phyloP scores from a whole-genome alignment of 768 basidiomycete genomes.

The Leucocoprinus birnbaumii region DNA sequence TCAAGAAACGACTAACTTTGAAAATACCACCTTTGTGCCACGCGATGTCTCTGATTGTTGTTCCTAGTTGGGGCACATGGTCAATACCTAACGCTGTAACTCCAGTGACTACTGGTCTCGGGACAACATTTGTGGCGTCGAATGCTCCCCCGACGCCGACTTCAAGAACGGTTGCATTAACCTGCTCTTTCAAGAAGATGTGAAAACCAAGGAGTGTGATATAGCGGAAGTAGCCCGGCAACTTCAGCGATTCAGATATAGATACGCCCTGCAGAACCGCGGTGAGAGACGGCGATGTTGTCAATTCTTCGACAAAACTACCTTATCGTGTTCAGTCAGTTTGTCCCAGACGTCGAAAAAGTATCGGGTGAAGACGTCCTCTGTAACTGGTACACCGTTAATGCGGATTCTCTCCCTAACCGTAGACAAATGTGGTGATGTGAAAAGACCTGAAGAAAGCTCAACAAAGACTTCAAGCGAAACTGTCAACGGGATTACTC shows the following conservation, averaged over 20 bases:
- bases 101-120: conserved; percentile 85
- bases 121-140: conserved; percentile 96
- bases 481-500: conserved; percentile 20
- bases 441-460: conserved; percentile 75
- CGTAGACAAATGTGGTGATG: conserved; percentile 93
- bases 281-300: too few relatives aligned
- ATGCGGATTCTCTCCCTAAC: conserved; percentile 95
- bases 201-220: conserved; percentile 92
- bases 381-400: conserved; percentile 86
- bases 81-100: conserved; percentile 91
- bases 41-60: conserved; percentile 86
- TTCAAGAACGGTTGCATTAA: conserved; percentile 91
- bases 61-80: conserved; percentile 84
- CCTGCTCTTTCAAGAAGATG: conserved; percentile 75
- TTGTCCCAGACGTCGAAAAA: conserved; percentile 97
- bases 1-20: conserved; percentile 52
- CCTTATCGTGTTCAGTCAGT: conserved; percentile 59
- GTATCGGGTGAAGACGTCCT: conserved; percentile 83
- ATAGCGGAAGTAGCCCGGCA: conserved; percentile 94
- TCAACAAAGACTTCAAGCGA: too few relatives aligned
- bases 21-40: conserved; percentile 97
- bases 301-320: conserved; percentile 33
- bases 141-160: conserved; percentile 94
- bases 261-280: too few relatives aligned
- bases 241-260: too few relatives aligned